Evolutionary conservation across 2,329 filamentous ascomycete genomes (phyloP).

Genomic region (Trichoderma lentiforme): DNA sequence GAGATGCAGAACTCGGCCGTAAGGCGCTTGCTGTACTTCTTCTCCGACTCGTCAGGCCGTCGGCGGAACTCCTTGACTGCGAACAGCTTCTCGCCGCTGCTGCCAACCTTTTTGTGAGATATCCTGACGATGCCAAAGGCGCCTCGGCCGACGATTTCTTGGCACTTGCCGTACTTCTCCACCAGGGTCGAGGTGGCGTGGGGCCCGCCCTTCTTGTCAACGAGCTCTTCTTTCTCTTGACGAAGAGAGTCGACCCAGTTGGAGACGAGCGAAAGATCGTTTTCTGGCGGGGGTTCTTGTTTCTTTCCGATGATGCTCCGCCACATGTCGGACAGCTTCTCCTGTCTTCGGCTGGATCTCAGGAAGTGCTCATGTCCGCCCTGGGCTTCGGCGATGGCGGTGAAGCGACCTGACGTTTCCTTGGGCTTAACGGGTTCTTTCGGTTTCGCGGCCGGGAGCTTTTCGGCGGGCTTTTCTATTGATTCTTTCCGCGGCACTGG

Average conservation of each 20-base stretch:
- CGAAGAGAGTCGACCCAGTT: conserved; percentile 94
- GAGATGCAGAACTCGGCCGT: conserved; percentile 99
- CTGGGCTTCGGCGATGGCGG: conserved; percentile 47
- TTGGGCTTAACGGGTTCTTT: conserved; percentile 31
- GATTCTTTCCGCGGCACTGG: conserved; percentile 43
- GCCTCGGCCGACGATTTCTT: conserved; percentile 92
- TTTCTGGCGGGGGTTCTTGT: conserved; percentile 68
- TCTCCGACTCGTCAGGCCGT: conserved; percentile 87
- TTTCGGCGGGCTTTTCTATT: conserved; percentile 28
- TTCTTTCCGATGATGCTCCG: conserved; percentile 82
- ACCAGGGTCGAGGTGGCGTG: conserved; percentile 72
- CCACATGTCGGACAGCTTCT: conserved; percentile 91
- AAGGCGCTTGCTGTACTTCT: conserved; percentile 96
- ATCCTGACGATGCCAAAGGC: conserved; percentile 97
- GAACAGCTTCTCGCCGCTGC: conserved; percentile 82
- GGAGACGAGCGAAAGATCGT: conserved; percentile 88
- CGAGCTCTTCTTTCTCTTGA: conserved; percentile 80
- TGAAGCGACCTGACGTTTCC: conserved; percentile 49
- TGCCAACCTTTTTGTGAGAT: conserved; percentile 89
- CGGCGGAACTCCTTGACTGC: conserved; percentile 98
- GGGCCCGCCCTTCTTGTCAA: conserved; percentile 73
- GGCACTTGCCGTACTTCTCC: conserved; percentile 97
- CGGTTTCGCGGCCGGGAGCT: conserved; percentile 28
- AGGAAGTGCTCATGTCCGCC: conserved; percentile 84
- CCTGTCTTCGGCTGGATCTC: conserved; percentile 85